A percentile compares a stretch with the other conserved stretches of the same genome.
phyloP scores from a whole-genome alignment of 176 grass and related monocot species.

The Musa itinerans region DNA sequence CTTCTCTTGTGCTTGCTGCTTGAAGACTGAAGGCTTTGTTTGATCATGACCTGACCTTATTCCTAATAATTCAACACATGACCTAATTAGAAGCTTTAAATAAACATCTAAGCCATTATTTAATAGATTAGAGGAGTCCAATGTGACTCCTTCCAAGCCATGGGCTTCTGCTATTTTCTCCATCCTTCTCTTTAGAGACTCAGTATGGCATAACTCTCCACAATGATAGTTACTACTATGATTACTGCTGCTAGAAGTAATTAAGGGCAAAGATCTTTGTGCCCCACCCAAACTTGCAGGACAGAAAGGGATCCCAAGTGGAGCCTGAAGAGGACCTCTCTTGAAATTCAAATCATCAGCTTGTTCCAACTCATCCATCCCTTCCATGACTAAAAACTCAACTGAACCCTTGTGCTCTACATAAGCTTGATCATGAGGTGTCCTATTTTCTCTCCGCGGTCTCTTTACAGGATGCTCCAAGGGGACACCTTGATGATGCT shows the following conservation, averaged over 20 bases:
- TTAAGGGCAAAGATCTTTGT: slow-evolving; percentile 26
- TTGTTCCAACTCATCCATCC: slow-evolving; percentile 16
- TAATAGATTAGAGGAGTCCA: slow-evolving; percentile 69
- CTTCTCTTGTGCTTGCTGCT: slow-evolving; percentile 2
- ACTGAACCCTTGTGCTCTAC: background rate
- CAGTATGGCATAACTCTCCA: slow-evolving; percentile 52
- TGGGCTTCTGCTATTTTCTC: slow-evolving; percentile 52
- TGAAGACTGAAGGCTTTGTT: slow-evolving; percentile 16
- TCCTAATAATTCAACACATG: slow-evolving; percentile 45
- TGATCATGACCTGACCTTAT: slow-evolving; percentile 30
- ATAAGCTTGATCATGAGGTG: background rate
- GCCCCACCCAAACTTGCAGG: slow-evolving; percentile 39
- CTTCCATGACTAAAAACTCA: background rate
- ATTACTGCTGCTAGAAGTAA: slow-evolving; percentile 16
- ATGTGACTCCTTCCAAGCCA: slow-evolving; percentile 60
- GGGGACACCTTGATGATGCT: slow-evolving; percentile 33
- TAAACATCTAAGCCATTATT: slow-evolving; percentile 66
- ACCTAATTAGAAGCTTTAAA: slow-evolving; percentile 65
- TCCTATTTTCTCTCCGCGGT: background rate
- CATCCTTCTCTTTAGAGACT: slow-evolving; percentile 51
- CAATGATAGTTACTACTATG: slow-evolving; percentile 32
- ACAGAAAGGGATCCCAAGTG: slow-evolving; percentile 67
- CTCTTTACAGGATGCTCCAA: background rate
- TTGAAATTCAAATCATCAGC: slow-evolving; percentile 7
- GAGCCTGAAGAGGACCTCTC: slow-evolving; percentile 34